Conservation (phyloP, 176 grass and related monocot genomes). For the Bolboschoenus planiculmis region DNA sequence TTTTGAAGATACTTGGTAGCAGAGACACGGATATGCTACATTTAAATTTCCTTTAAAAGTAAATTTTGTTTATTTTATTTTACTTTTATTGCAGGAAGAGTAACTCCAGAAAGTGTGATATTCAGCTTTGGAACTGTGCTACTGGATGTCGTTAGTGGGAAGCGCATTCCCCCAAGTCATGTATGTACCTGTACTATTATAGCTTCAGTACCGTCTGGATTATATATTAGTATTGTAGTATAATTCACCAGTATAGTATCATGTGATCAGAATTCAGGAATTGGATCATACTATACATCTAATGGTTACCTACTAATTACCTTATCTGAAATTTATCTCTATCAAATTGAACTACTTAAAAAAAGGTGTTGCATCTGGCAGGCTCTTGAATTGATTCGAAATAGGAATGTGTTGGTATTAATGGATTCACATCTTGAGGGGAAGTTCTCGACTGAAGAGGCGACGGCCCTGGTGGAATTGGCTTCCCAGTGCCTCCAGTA, state of each 20-base stretch:
- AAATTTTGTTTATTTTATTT: slow-evolving; percentile 10
- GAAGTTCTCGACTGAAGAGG: slow-evolving; percentile 85
- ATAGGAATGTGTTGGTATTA: slow-evolving; percentile 46
- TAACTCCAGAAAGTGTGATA: slow-evolving; percentile 92
- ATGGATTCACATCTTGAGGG: slow-evolving; percentile 99
- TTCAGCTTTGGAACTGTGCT: slow-evolving; percentile 97
- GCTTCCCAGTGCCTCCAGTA: slow-evolving; percentile 83
- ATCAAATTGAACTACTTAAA: not conserved
- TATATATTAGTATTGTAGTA: not conserved
- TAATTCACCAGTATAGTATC: not conserved
- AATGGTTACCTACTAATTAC: not conserved
- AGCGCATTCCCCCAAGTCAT: slow-evolving; percentile 91
- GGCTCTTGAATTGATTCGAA: slow-evolving; percentile 95
- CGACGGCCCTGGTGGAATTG: slow-evolving; percentile 66
- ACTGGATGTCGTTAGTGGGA: slow-evolving; percentile 92
- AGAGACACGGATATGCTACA: not conserved
- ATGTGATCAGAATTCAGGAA: not conserved
- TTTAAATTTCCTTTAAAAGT: slow-evolving; percentile 3
- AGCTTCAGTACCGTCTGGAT: not conserved
- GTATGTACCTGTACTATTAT: slow-evolving; percentile 37
- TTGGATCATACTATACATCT: not conserved
- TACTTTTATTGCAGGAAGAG: slow-evolving; percentile 53
- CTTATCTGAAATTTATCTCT: not conserved
- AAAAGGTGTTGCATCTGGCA: slow-evolving; percentile 24
- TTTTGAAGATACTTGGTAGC: not conserved